Conservation (phyloP, 177 flowering plant genomes). For the Vitis hybrid region DNA sequence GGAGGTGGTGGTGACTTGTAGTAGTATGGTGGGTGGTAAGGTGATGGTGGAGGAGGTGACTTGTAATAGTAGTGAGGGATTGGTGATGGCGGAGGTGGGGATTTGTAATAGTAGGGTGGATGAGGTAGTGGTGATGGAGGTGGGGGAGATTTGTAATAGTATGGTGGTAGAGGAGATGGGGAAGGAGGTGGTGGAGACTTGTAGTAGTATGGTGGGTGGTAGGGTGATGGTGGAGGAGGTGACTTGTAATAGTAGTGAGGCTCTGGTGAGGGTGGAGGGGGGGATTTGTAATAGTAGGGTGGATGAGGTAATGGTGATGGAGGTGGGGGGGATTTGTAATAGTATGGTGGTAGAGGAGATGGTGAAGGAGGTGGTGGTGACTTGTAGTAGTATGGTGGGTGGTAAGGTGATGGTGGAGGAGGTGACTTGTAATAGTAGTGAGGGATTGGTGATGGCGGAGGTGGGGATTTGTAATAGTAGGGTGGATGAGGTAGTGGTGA, state of each 20-base stretch:
- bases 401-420: slow-evolving; percentile 9
- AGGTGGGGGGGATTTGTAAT: slow-evolving; percentile 29
- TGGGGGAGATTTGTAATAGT: slow-evolving; percentile 25
- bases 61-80: slow-evolving; percentile 23
- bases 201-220: slow-evolving; percentile 19
- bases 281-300: slow-evolving; percentile 29
- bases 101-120: slow-evolving; percentile 15
- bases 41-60: slow-evolving; percentile 22
- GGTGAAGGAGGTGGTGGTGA: slow-evolving; percentile 1
- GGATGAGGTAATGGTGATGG: slow-evolving; percentile 10
- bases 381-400: slow-evolving; percentile 10
- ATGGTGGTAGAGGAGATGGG: slow-evolving; percentile 19
- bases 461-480: slow-evolving; percentile 27
- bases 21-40: slow-evolving; percentile 10
- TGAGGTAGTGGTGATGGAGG: slow-evolving; percentile 14
- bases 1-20: slow-evolving; percentile 21
- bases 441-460: slow-evolving; percentile 16
- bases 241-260: slow-evolving; percentile 21
- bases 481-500: slow-evolving; percentile 15
- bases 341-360: slow-evolving; percentile 23
- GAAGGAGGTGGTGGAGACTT: slow-evolving; percentile 21
- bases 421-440: slow-evolving; percentile 8
- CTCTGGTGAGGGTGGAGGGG: slow-evolving; percentile 23
- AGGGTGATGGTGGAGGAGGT: slow-evolving; percentile 17
- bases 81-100: slow-evolving; percentile 22